phyloP scores from a whole-genome alignment of 2,329 filamentous ascomycete genomes.

The Ophiosphaerella korrae region DNA sequence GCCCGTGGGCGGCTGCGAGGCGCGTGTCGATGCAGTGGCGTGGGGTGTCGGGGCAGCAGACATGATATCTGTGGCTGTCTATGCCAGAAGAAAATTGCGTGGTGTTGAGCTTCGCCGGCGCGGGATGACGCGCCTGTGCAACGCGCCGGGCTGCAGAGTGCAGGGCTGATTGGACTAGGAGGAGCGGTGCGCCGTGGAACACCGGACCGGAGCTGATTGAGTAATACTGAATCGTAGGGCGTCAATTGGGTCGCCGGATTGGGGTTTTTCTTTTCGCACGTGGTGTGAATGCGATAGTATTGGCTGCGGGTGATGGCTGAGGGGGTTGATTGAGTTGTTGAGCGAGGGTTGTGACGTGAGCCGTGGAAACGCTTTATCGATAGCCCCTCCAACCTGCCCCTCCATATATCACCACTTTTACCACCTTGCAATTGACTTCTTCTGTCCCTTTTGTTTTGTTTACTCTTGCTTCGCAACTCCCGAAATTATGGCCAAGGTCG shows the following conservation, averaged over 20 bases:
- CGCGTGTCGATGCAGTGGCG: conserved; percentile 36
- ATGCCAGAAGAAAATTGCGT: conserved; percentile 14
- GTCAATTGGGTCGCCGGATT: conserved; percentile 11
- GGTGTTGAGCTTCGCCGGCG: conserved; percentile 24
- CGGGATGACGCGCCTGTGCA: conserved; percentile 26
- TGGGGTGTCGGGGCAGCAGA: conserved; percentile 42
- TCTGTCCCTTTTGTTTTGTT: conserved; percentile 2
- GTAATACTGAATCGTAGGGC: conserved; percentile 3
- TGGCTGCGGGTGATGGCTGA: conserved; percentile 28
- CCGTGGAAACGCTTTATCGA: conserved; percentile 13
- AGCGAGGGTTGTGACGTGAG: conserved; percentile 28
- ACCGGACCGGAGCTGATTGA: conserved; percentile 1
- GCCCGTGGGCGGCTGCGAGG: conserved; percentile 40
- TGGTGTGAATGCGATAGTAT: conserved; percentile 11
- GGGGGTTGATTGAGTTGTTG: conserved; percentile 6
- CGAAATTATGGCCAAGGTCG: conserved; percentile 64
- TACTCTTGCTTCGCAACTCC: conserved; percentile 38
- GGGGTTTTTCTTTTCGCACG: conserved; percentile 10
- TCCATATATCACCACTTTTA: background rate
- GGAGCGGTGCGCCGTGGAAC: conserved; percentile 6
- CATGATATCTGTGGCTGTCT: conserved; percentile 27
- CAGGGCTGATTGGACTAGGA: conserved; percentile 21
- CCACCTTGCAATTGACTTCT: conserved; percentile 6
- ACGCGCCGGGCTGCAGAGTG: conserved; percentile 19
- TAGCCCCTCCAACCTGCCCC: conserved; percentile 23